Conservation (phyloP, 768 basidiomycete genomes). For the Termitomyces sp. region DNA sequence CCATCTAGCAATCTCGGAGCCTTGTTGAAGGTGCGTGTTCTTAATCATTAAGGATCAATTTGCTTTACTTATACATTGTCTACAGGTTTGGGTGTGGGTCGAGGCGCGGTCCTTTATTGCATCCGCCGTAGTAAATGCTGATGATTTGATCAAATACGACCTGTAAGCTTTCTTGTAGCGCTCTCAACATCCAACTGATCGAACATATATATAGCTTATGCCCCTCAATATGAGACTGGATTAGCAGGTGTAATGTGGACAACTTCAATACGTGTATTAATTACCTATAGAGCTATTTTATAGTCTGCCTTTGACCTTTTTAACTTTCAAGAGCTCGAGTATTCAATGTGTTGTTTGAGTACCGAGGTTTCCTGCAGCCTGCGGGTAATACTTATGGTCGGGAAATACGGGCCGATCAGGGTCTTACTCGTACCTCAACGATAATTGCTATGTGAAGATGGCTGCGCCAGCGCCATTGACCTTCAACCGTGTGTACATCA, state of each 20-base stretch:
- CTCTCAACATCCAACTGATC: neutral
- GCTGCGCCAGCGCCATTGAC: slow-evolving; percentile 24
- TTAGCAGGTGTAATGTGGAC: neutral
- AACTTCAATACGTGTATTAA: neutral
- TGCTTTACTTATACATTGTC: slow-evolving; percentile 1
- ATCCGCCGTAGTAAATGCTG: slow-evolving; percentile 71
- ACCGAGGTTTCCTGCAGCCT: too few species aligned
- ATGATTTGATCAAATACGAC: slow-evolving; percentile 84
- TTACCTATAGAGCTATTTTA: neutral
- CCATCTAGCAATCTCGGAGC: slow-evolving; percentile 74
- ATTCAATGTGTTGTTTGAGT: too few species aligned
- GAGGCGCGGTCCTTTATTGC: slow-evolving; percentile 88
- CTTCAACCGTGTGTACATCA: slow-evolving; percentile 25
- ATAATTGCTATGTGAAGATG: slow-evolving; percentile 15
- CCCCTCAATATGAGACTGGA: slow-evolving; percentile 20
- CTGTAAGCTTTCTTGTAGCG: slow-evolving; percentile 46
- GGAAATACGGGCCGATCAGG: neutral
- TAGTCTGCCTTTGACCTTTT: too few species aligned
- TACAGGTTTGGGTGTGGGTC: slow-evolving; percentile 86
- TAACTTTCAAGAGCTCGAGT: too few species aligned
- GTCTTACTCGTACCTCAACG: neutral
- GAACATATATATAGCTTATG: slow-evolving; percentile 11
- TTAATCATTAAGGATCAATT: neutral
- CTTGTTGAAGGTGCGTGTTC: slow-evolving; percentile 71
- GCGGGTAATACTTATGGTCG: too few species aligned